These are phyloP conservation scores for Gymnopilus dilepis DNA, from an alignment of 768 basidiomycete species.

Conservation along the genomic window DNA sequence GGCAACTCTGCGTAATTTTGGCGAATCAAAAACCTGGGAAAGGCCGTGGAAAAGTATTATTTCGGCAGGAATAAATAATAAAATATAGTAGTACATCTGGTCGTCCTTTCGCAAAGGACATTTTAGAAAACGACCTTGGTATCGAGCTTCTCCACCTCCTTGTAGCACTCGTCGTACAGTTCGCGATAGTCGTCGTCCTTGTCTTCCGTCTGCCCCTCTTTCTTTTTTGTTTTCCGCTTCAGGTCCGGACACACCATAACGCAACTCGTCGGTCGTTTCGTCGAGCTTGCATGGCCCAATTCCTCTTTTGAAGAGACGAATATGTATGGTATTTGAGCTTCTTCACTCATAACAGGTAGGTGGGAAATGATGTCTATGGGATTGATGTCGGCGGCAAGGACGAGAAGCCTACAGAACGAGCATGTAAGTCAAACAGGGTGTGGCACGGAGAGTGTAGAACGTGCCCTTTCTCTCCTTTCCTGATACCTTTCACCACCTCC, in stretches of 20 bases:
- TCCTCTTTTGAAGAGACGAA: constrained; percentile 94
- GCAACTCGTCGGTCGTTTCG: constrained; percentile 97
- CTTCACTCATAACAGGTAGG: constrained; percentile 92
- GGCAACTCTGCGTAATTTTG: constrained; percentile 28
- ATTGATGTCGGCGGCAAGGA: constrained; percentile 96
- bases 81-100: not conserved
- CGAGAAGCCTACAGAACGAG: constrained; percentile 64
- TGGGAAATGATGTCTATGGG: constrained; percentile 99
- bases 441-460: constrained; percentile 30
- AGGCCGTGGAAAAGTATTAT: constrained; percentile 19
- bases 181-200: constrained; percentile 88
- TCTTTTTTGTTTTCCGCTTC: constrained; percentile 72
- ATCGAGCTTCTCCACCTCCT: constrained; percentile 86
- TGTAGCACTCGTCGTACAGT: constrained; percentile 83
- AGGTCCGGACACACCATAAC: constrained; percentile 91
- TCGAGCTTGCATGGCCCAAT: constrained; percentile 92
- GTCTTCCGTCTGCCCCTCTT: constrained; percentile 61
- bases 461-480: constrained; percentile 97
- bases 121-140: constrained; percentile 67
- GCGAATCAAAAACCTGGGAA: constrained; percentile 31
- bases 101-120: not conserved
- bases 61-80: not conserved
- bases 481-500: constrained; percentile 96
- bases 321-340: constrained; percentile 88
- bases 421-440: not conserved